These are phyloP conservation scores for Dendrobium chrysotoxum DNA, from an alignment of 106 monocot genomes.

Conservation along the genomic window DNA sequence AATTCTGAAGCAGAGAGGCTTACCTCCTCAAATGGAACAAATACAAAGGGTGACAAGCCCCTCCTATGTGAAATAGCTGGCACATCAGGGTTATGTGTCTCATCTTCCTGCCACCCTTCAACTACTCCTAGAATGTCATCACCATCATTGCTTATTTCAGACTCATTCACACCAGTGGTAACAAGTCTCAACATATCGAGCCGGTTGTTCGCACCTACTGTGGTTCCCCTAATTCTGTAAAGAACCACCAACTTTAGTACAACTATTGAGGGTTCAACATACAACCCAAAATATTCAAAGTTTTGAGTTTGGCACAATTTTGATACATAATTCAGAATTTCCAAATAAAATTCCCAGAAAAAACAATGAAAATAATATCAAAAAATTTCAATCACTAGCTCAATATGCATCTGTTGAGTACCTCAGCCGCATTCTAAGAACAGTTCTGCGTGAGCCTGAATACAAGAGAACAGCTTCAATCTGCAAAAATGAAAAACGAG, in stretches of 20 bases:
- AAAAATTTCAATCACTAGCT: neutral
- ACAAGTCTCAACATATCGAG: slow-evolving; percentile 67
- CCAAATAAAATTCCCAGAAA: neutral
- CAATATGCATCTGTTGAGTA: slow-evolving; percentile 11
- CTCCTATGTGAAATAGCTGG: slow-evolving; percentile 85
- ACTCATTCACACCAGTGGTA: slow-evolving; percentile 71
- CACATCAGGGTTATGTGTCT: slow-evolving; percentile 85
- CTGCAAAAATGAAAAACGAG: slow-evolving; percentile 18
- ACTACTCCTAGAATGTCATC: slow-evolving; percentile 49
- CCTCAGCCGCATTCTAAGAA: slow-evolving; percentile 79
- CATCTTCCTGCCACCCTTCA: slow-evolving; percentile 75
- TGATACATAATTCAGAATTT: neutral
- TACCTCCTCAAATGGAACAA: slow-evolving; percentile 95
- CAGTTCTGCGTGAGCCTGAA: slow-evolving; percentile 56
- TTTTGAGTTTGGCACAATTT: neutral
- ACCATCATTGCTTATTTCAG: slow-evolving; percentile 37
- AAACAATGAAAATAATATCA: neutral
- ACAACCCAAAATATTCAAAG: neutral
- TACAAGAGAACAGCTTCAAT: slow-evolving; percentile 64
- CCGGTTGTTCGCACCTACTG: slow-evolving; percentile 73
- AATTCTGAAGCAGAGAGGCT: neutral
- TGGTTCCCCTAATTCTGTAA: slow-evolving; percentile 78
- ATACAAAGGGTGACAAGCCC: slow-evolving; percentile 89
- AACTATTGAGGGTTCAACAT: neutral
- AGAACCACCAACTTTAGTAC: neutral